Evolutionary conservation across 805 yeast species (phyloP), one percentile per base, ranked within the genome.

Genomic region (Schwanniomyces sp.): DNA sequence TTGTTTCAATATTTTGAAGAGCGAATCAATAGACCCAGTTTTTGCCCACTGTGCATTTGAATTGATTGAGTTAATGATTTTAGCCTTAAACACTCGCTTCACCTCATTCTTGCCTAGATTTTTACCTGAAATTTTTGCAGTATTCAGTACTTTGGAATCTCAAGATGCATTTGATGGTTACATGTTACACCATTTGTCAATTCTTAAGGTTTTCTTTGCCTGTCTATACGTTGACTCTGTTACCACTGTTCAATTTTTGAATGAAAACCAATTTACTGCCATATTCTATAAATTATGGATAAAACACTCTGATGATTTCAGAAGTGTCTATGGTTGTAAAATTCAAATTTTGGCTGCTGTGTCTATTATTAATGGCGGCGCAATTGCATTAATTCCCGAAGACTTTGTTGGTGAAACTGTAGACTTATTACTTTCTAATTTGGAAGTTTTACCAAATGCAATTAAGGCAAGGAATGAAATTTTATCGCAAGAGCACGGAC

Each of bases 271-370:
- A 21, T 66, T 69, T 44, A 63, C 75, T 3, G 50, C 64, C 29
- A 57, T 64, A 27, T 74, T 77, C 50, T 67, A 70, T 57, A 70
- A 74, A 49, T 62, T 77, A 51, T 79, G 83, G 83, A 68, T 79
- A 50, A 68, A 72, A 48, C 67, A 74, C 52, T 67, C 76, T 18
- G 75, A 65, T 38, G 73, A 68, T 49, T 71, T 78, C 61, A 75
- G 70, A 46, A 79, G 83, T 49, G 84, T 79, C 17, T 79, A 78
- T 52, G 84, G 82, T 25, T 69, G 81, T 51, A 80, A 80, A 54
- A 61, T 80, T 40, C 82, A 80, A 59, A 74, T 77, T 5, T 59
- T 80, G 56, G 74, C 81, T 0, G 58, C 77, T 39, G 63, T 76
- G 34, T 55, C 78, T 2, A 56, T 78, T 16, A 51, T 77, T 14